Conservation (phyloP, 1,284 basidiomycete species). For the Stereum hirsutum region DNA sequence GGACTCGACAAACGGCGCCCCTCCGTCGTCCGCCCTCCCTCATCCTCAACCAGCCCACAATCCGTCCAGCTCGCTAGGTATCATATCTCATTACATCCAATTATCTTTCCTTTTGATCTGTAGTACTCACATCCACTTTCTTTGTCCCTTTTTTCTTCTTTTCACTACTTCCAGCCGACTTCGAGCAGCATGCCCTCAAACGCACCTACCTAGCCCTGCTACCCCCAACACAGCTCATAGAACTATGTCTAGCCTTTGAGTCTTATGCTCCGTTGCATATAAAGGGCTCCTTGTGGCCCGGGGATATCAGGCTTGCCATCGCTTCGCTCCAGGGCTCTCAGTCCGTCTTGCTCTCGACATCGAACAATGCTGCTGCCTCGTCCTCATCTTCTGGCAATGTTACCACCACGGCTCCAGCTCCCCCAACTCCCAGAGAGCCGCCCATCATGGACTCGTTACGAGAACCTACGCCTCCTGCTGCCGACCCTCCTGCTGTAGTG, state of each 20-base stretch:
- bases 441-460: constrained; percentile 5
- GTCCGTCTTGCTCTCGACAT: too few species aligned
- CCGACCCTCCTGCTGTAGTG: too few species aligned
- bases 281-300: constrained; percentile 57
- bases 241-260: constrained; percentile 66
- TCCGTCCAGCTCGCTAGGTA: too few species aligned
- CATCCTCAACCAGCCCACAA: background rate
- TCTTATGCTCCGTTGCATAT: constrained; percentile 51
- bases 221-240: constrained; percentile 58
- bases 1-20: constrained; percentile 14
- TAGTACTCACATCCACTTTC: background rate
- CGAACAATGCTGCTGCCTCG: too few species aligned
- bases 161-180: constrained; percentile 12
- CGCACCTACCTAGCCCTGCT: constrained; percentile 59
- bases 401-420: constrained; percentile 1
- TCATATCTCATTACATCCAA: too few species aligned
- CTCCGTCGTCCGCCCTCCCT: background rate
- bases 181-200: constrained; percentile 48
- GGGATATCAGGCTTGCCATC: constrained; percentile 55
- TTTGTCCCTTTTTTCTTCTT: background rate
- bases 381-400: constrained; percentile 3
- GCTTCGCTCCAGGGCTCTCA: constrained; percentile 33
- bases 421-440: background rate
- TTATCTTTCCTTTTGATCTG: background rate
- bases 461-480: background rate